phyloP scores from a whole-genome alignment of 1,139 yeast species.

The Candida sp. region DNA sequence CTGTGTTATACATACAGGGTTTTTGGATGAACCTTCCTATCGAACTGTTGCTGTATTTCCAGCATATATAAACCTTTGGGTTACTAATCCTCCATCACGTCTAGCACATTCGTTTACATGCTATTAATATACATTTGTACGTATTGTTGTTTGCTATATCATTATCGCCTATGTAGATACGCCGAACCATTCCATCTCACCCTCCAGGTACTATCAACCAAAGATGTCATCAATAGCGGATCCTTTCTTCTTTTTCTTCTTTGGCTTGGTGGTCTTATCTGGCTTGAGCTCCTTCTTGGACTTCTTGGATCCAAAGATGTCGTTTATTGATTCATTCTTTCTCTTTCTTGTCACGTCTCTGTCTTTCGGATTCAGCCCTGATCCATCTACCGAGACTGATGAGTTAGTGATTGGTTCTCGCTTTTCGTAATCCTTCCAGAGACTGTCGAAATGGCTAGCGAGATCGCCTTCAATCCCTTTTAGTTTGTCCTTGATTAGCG shows the following conservation, averaged over 20 bases:
- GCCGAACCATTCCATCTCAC: too few relatives aligned
- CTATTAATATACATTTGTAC: too few relatives aligned
- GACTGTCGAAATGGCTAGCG: background rate
- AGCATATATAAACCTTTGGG: too few relatives aligned
- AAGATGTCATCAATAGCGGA: constrained; percentile 65
- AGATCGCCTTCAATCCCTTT: background rate
- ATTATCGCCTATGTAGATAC: too few relatives aligned
- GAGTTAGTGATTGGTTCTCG: too few relatives aligned
- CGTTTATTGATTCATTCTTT: constrained; percentile 9
- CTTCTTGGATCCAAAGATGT: constrained; percentile 10
- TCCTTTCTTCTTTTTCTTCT: constrained; percentile 46
- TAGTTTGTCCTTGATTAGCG: background rate
- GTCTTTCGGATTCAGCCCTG: background rate
- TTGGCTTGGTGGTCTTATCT: constrained; percentile 18
- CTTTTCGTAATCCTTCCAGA: background rate
- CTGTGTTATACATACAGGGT: too few relatives aligned
- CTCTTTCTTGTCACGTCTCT: background rate
- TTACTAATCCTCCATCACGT: too few relatives aligned
- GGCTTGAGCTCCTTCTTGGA: background rate
- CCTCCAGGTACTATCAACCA: background rate
- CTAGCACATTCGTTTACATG: too few relatives aligned
- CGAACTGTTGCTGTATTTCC: too few relatives aligned
- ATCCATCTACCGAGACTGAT: too few relatives aligned
- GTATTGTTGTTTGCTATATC: too few relatives aligned
- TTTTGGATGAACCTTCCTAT: too few relatives aligned